Conservation (phyloP, 208 protist genomes). For the Wallacemonas sp. region DNA sequence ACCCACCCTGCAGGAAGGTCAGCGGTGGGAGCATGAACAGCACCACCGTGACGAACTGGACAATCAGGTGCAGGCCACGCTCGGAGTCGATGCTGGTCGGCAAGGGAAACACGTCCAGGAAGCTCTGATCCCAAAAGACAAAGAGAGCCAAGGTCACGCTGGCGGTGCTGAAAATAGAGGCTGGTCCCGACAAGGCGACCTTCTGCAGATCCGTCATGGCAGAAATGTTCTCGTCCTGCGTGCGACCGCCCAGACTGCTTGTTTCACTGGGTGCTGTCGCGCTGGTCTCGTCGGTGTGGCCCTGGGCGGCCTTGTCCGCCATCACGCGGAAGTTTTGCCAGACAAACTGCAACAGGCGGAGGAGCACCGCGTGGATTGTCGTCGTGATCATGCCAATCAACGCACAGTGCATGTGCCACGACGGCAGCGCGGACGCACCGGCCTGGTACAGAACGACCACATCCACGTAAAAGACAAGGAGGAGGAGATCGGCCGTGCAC, state of each 20-base stretch:
- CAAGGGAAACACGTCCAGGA: neutral
- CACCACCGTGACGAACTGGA: slow-evolving; percentile 40
- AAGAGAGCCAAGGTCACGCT: slow-evolving; percentile 6
- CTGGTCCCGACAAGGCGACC: neutral
- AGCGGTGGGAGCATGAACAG: slow-evolving; percentile 62
- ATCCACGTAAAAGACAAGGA: slow-evolving; percentile 31
- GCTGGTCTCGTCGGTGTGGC: neutral
- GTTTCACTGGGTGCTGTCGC: too few species aligned
- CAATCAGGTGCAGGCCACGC: slow-evolving; percentile 24
- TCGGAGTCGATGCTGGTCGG: slow-evolving; percentile 3
- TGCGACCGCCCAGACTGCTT: too few species aligned
- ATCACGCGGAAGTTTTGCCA: neutral
- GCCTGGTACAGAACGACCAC: slow-evolving; percentile 40
- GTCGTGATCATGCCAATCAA: slow-evolving; percentile 53
- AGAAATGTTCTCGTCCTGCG: too few species aligned
- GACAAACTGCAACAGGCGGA: slow-evolving; percentile 36
- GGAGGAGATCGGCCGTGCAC: slow-evolving; percentile 44
- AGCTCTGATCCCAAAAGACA: slow-evolving; percentile 13
- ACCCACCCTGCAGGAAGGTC: slow-evolving; percentile 64
- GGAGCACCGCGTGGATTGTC: slow-evolving; percentile 46
- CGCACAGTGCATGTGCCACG: slow-evolving; percentile 56
- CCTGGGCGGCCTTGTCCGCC: neutral
- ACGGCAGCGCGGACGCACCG: slow-evolving; percentile 28
- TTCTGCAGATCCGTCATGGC: neutral
- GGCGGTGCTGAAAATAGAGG: neutral